phyloP scores from a whole-genome alignment of 2,329 filamentous ascomycete genomes.

The Monilinia fructicola region DNA sequence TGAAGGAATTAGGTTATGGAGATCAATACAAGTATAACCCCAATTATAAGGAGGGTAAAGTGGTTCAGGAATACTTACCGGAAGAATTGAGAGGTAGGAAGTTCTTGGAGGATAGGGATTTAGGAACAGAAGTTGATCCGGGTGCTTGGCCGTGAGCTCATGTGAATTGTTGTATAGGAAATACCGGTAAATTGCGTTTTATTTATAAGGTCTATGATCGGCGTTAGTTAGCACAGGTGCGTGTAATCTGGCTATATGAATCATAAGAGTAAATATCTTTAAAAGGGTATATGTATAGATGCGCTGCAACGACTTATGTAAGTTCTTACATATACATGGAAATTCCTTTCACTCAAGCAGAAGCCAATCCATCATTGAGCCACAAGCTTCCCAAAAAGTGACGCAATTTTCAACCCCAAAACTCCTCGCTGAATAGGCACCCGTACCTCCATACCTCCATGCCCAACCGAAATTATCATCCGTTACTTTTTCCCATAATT shows the following conservation, averaged over 20 bases:
- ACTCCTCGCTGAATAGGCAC: slow-evolving; percentile 19
- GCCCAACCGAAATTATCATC: slow-evolving; percentile 13
- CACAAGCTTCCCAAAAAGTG: neutral
- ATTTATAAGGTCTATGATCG: slow-evolving; percentile 22
- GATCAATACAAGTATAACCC: slow-evolving; percentile 96
- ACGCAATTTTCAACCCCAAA: slow-evolving; percentile 9
- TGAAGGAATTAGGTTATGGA: slow-evolving; percentile 91
- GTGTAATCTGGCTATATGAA: neutral
- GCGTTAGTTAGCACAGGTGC: slow-evolving; percentile 6
- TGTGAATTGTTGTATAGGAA: slow-evolving; percentile 17
- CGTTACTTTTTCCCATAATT: neutral
- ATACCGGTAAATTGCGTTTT: slow-evolving; percentile 26
- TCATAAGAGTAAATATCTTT: neutral
- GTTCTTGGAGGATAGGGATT: slow-evolving; percentile 77
- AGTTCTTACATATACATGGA: slow-evolving; percentile 5
- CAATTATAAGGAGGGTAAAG: slow-evolving; percentile 77
- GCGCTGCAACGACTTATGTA: slow-evolving; percentile 11
- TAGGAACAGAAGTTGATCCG: slow-evolving; percentile 76
- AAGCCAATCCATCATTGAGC: neutral
- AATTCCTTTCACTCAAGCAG: neutral
- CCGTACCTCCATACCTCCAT: neutral
- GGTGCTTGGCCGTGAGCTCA: slow-evolving; percentile 36
- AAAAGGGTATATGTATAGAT: slow-evolving; percentile 4
- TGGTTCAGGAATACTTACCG: slow-evolving; percentile 88
- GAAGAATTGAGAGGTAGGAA: slow-evolving; percentile 65